These are phyloP conservation scores for Russula ochroleuca DNA, from an alignment of 768 basidiomycete species.

Conservation along the genomic window DNA sequence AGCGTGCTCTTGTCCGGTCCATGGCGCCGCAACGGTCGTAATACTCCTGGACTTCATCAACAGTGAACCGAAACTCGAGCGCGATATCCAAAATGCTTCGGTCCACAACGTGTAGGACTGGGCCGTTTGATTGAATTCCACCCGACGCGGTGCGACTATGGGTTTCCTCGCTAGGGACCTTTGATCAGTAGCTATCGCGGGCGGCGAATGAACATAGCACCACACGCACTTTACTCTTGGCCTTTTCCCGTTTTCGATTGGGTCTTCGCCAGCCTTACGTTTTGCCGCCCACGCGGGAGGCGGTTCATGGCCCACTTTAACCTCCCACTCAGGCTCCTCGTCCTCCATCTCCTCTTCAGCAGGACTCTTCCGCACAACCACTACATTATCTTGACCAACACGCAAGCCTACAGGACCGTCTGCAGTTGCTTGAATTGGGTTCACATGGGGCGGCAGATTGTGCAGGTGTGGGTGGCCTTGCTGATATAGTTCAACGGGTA, in stretches of 20 bases:
- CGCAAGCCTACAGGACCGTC: slow-evolving; percentile 31
- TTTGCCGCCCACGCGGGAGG: slow-evolving; percentile 74
- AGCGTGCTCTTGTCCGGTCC: slow-evolving; percentile 57
- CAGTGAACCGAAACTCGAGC: slow-evolving; percentile 61
- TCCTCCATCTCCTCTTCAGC: slow-evolving; percentile 69
- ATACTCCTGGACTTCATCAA: slow-evolving; percentile 73
- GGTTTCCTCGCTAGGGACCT: not conserved
- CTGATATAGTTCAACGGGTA: slow-evolving; percentile 23
- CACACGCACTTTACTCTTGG: slow-evolving; percentile 40
- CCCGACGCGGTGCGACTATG: slow-evolving; percentile 13
- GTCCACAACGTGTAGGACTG: slow-evolving; percentile 57
- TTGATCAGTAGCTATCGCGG: not conserved
- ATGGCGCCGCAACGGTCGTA: slow-evolving; percentile 73
- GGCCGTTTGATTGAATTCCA: slow-evolving; percentile 3
- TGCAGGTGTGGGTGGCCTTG: slow-evolving; percentile 22
- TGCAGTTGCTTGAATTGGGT: slow-evolving; percentile 17
- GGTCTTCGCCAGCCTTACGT: slow-evolving; percentile 44
- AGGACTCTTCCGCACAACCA: slow-evolving; percentile 41
- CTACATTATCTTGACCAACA: slow-evolving; percentile 23
- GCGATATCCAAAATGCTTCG: slow-evolving; percentile 64
- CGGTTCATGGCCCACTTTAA: slow-evolving; percentile 57
- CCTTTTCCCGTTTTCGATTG: slow-evolving; percentile 39
- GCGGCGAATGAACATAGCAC: not conserved
- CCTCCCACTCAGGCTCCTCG: slow-evolving; percentile 60
- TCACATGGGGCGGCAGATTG: slow-evolving; percentile 15